Evolutionary conservation across 352 stramenopile genomes (phyloP), one percentile per base, ranked within the genome.

Genomic region (Phytophthora macrochlamydospora): DNA sequence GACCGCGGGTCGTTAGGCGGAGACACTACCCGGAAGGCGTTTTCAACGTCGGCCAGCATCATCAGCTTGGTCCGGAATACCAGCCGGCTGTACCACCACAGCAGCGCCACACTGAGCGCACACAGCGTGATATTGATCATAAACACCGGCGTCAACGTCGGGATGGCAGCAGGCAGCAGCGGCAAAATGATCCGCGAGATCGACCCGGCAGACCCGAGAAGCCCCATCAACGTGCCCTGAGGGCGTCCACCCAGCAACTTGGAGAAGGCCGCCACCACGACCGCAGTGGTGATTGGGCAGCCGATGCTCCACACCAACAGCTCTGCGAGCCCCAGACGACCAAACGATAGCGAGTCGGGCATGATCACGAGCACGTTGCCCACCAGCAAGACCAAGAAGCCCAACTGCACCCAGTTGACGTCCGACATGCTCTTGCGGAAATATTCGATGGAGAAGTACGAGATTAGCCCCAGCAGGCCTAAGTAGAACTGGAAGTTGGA

Each of bases 401-500:
- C 86, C 12, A 78, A 58, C 43, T 89, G 79, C 43, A 94, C 83
- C 86, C 84, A 93, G 31, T 55, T 85, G 30, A 91, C 82, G 43
- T 94, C 84, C 11, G 77, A 78, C 30, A 94, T 72, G 51, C 57
- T 74, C 56, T 90, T 76, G 54, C 84, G 82, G 59, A 91, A 92
- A 51, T 80, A 85, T 49, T 94, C 86, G 29, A 94, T 92, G 14
- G 81, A 87, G 48, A 93, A 88, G 53, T 94, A 94, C 30, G 82
- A 81, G 8, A 93, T 54, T 8, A 94, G 65, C 0, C 86, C 86
- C n/a, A 94, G 62, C 31, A 92, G 45, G 18, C 86, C 86, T 13
- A 93, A 55, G 54, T 92, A 90, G 51, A 94, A 92, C 69, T 94
- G 86, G 60, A 93, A 94, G 51, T 90, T 91, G 50, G 86, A 92